phyloP scores from a whole-genome alignment of 106 monocot species.

The Xerophyta viscosa region DNA sequence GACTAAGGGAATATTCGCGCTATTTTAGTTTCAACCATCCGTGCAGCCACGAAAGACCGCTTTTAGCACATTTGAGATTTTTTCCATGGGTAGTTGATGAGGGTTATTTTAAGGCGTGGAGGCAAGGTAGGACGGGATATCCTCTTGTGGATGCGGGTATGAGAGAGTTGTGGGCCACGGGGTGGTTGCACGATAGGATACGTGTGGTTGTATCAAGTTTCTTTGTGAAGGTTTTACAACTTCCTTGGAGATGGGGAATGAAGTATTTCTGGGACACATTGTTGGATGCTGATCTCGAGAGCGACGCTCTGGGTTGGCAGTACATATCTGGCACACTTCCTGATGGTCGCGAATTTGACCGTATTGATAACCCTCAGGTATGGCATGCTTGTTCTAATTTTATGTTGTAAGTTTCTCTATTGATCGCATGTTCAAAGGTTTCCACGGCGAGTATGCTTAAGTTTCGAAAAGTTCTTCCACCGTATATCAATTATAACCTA shows the following conservation, averaged over 20 bases:
- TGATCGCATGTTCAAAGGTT: no score
- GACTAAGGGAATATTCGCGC: conserved; percentile 82
- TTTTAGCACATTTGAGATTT: conserved; percentile 68
- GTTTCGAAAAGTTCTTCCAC: no score
- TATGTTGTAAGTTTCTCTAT: no score
- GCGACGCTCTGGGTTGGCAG: conserved; percentile 96
- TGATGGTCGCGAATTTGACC: conserved; percentile 86
- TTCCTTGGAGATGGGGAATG: conserved; percentile 99
- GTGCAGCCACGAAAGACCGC: conserved; percentile 81
- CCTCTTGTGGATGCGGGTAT: conserved; percentile 96
- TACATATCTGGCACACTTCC: conserved; percentile 94
- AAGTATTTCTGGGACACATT: conserved; percentile 98
- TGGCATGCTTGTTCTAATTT: not conserved
- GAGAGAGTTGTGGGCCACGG: conserved; percentile 97
- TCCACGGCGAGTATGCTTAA: no score
- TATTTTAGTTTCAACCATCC: conserved; percentile 95
- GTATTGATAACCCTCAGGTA: conserved; percentile 95
- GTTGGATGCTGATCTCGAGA: conserved; percentile 93
- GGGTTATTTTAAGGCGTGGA: conserved; percentile 76
- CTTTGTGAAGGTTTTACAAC: conserved; percentile 94
- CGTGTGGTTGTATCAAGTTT: conserved; percentile 92
- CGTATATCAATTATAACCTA: no score
- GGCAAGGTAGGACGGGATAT: conserved; percentile 91
- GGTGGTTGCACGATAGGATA: conserved; percentile 91
- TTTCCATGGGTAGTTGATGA: conserved; percentile 89